Evolutionary conservation across 352 stramenopile genomes (phyloP).

Genomic region (Globisporangium solare): DNA sequence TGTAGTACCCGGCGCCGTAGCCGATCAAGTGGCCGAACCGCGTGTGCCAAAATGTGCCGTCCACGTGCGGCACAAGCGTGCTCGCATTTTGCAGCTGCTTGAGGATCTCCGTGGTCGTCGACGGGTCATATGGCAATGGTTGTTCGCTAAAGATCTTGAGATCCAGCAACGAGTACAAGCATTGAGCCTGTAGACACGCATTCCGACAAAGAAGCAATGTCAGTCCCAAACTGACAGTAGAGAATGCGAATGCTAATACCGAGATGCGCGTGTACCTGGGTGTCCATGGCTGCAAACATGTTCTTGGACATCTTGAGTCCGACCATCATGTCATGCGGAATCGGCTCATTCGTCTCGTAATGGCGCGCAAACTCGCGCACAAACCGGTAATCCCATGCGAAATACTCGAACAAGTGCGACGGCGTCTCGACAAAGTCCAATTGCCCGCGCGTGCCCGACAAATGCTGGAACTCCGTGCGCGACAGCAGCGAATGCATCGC

Average conservation of each 20-base stretch:
- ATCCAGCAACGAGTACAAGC: conserved; percentile 79
- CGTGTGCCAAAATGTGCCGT: conserved; percentile 80
- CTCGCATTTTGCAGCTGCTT: conserved; percentile 63
- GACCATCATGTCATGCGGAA: conserved; percentile 75
- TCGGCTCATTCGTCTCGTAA: conserved; percentile 70
- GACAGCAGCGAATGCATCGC: conserved; percentile 96
- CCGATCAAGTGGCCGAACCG: conserved; percentile 87
- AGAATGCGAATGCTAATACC: too few relatives aligned
- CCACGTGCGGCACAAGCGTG: conserved; percentile 71
- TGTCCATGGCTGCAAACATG: conserved; percentile 90
- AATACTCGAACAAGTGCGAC: conserved; percentile 98
- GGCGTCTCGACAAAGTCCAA: conserved; percentile 95
- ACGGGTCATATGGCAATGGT: conserved; percentile 30
- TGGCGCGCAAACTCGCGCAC: conserved; percentile 83
- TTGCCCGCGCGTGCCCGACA: conserved; percentile 92
- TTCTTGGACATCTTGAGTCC: conserved; percentile 72
- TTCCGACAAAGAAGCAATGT: conserved; percentile 6
- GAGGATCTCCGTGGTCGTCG: conserved; percentile 54
- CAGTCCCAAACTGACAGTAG: too few relatives aligned
- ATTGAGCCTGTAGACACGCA: conserved; percentile 53
- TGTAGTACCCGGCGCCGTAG: conserved; percentile 91
- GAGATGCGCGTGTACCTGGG: conserved; percentile 27
- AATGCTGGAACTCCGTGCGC: conserved; percentile 95
- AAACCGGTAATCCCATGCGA: conserved; percentile 90
- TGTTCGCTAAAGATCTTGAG: conserved; percentile 66